Conservation (phyloP, 805 yeast genomes). For the Nakazawaea ambrosiae region DNA sequence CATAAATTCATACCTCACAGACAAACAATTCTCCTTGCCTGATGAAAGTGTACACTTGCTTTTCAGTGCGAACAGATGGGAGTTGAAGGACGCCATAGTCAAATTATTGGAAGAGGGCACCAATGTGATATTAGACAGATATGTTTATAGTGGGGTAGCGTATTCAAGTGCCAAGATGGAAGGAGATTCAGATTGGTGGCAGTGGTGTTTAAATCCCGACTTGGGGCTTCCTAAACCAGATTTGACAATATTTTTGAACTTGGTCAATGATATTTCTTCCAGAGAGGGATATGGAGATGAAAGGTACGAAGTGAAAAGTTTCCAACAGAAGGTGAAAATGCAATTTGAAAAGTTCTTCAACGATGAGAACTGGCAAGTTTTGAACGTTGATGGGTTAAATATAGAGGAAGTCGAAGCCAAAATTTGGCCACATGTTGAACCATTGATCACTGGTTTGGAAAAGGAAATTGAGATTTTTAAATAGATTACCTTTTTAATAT, state of each 20-base stretch:
- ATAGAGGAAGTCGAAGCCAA: slow-evolving; percentile 47
- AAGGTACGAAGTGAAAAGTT: slow-evolving; percentile 69
- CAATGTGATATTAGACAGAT: slow-evolving; percentile 72
- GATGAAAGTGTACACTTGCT: slow-evolving; percentile 83
- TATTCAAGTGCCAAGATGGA: slow-evolving; percentile 83
- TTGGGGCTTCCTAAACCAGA: slow-evolving; percentile 85
- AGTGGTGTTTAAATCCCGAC: slow-evolving; percentile 84
- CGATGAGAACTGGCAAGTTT: slow-evolving; percentile 30
- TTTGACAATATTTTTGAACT: slow-evolving; percentile 66
- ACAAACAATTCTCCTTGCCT: slow-evolving; percentile 40
- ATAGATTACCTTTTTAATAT: neutral
- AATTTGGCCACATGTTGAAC: slow-evolving; percentile 32
- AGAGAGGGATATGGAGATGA: slow-evolving; percentile 93
- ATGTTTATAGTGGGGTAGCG: slow-evolving; percentile 89
- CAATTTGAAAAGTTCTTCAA: slow-evolving; percentile 42
- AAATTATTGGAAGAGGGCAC: slow-evolving; percentile 41
- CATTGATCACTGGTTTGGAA: neutral
- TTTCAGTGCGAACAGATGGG: slow-evolving; percentile 96
- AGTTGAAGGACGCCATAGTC: slow-evolving; percentile 43
- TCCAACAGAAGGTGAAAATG: slow-evolving; percentile 65
- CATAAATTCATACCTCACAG: slow-evolving; percentile 65
- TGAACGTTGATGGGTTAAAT: slow-evolving; percentile 53
- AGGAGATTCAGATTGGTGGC: slow-evolving; percentile 35
- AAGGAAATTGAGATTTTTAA: no score
- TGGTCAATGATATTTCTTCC: slow-evolving; percentile 36